These are phyloP conservation scores for Basipetospora chlamydospora DNA, from an alignment of 2,329 filamentous ascomycete genomes.

Conservation along the genomic window DNA sequence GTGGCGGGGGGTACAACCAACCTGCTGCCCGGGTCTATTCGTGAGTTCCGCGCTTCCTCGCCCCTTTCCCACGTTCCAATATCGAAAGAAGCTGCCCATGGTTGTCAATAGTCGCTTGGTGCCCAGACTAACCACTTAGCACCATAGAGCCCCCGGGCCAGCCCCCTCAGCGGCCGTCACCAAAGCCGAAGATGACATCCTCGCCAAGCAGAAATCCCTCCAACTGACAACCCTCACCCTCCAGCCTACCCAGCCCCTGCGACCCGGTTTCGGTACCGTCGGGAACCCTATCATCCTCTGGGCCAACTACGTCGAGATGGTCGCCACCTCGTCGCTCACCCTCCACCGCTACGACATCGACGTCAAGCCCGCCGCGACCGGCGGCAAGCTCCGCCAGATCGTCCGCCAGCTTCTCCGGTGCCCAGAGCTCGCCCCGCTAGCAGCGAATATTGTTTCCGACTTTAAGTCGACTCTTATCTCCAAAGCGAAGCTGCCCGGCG, in stretches of 20 bases:
- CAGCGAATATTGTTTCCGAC: slow-evolving; percentile 8
- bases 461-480: slow-evolving; percentile 23
- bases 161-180: slow-evolving; percentile 6
- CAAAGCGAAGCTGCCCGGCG: slow-evolving; percentile 9
- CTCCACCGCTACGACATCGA: slow-evolving; percentile 32
- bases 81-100: no score
- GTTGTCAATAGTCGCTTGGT: no score
- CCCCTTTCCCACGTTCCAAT: slow-evolving; percentile 22
- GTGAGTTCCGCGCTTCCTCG: slow-evolving; percentile 15
- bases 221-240: slow-evolving; percentile 2
- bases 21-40: slow-evolving; percentile 19
- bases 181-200: slow-evolving; percentile 1
- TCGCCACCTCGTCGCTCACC: slow-evolving; percentile 16
- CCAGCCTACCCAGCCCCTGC: slow-evolving; percentile 22
- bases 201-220: not conserved
- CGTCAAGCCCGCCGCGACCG: slow-evolving; percentile 13
- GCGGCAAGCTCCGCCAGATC: slow-evolving; percentile 4
- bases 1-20: no score
- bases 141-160: slow-evolving; percentile 6
- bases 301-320: slow-evolving; percentile 39
- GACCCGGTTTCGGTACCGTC: slow-evolving; percentile 32
- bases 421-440: slow-evolving; percentile 26
- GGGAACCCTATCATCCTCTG: slow-evolving; percentile 30
- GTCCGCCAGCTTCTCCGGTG: slow-evolving; percentile 14
- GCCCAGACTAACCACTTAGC: slow-evolving; percentile 11